Conservation (phyloP, 441 rosid genomes). For the Arabidopsis hybrid region DNA sequence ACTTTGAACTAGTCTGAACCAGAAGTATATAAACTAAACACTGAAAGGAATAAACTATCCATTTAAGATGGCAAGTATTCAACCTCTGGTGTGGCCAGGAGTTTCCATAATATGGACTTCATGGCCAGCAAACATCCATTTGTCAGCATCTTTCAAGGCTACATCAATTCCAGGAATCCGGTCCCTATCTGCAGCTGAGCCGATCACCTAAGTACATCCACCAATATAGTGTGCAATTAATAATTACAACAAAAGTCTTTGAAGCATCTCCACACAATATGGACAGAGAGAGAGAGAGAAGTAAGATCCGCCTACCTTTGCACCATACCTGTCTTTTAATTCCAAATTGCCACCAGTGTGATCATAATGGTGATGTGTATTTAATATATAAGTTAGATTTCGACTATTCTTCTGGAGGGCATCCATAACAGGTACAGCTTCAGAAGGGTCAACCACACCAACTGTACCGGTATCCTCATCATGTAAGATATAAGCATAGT, state of each 20-base stretch:
- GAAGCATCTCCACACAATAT: background rate
- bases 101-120: constrained; percentile 86
- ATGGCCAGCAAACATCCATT: constrained; percentile 99
- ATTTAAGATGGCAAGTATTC: background rate
- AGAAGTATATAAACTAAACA: background rate
- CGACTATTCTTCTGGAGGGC: constrained; percentile 69
- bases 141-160: constrained; percentile 83
- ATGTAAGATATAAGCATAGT: constrained; percentile 89
- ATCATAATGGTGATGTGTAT: constrained; percentile 94
- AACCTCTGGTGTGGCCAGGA: constrained; percentile 98
- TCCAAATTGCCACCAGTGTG: constrained; percentile 95
- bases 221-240: background rate
- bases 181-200: constrained; percentile 74
- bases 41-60: background rate
- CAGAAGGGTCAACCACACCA: constrained; percentile 97
- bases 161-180: constrained; percentile 96
- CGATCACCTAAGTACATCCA: constrained; percentile 75
- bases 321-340: constrained; percentile 95
- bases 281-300: background rate
- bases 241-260: too few relatives aligned
- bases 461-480: constrained; percentile 94
- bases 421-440: constrained; percentile 77
- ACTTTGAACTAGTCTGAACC: constrained; percentile 17
- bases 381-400: constrained; percentile 84
- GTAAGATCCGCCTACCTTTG: constrained; percentile 76